These are phyloP conservation scores for Gossypium anomalum DNA, from an alignment of 345 rosid species.

Conservation along the genomic window DNA sequence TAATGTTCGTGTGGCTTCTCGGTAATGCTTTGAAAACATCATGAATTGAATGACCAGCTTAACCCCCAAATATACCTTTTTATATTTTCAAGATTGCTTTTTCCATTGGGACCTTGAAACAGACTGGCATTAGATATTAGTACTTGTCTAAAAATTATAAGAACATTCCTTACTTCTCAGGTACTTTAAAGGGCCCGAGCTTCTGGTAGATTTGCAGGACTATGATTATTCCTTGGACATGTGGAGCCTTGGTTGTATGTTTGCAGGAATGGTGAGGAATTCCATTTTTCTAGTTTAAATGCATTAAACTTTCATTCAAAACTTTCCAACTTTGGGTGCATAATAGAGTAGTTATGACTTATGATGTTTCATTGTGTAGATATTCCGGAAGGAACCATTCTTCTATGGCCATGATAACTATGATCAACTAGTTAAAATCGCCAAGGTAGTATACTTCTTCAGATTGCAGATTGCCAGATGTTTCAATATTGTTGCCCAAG, in stretches of 20 bases:
- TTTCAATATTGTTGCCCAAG: not conserved
- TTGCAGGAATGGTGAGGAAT: constrained; percentile 93
- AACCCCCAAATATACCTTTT: not conserved
- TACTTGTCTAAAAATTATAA: not conserved
- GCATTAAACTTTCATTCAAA: not conserved
- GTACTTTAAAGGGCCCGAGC: constrained; percentile 97
- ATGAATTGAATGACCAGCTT: not conserved
- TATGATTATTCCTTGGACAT: constrained; percentile 97
- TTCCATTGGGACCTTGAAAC: not conserved
- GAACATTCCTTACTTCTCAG: constrained; percentile 27
- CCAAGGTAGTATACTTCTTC: constrained; percentile 55
- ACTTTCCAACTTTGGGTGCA: not conserved
- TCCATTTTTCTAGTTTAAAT: not conserved
- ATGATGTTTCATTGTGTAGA: constrained; percentile 36
- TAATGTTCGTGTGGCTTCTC: constrained; percentile 83
- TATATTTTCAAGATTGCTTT: not conserved
- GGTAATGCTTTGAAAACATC: constrained; percentile 32
- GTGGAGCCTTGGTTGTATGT: constrained; percentile 99
- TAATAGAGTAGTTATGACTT: not conserved
- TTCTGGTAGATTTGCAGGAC: constrained; percentile 91
- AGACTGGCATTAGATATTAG: not conserved
- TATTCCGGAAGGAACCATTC: constrained; percentile 95
- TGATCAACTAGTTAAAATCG: constrained; percentile 94
- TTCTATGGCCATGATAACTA: constrained; percentile 99
- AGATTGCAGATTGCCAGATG: constrained; percentile 5